These are phyloP conservation scores for Scheffersomyces spartinae DNA, from an alignment of 805 yeast species.

Conservation along the genomic window DNA sequence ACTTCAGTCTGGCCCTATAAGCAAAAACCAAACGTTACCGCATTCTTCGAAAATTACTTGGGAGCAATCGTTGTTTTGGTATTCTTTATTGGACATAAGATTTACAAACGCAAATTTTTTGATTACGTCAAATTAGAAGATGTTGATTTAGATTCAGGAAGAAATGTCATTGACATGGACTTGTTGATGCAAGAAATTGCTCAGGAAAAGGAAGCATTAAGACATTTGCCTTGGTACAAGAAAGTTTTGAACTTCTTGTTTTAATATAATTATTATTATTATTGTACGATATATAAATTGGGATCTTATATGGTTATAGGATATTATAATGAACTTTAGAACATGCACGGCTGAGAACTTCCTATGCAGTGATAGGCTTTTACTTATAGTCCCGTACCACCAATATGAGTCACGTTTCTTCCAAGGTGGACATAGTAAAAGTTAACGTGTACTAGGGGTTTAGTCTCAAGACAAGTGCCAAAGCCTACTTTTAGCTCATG, in stretches of 20 bases:
- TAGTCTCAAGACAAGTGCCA: too few relatives aligned
- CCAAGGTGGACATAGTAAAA: too few relatives aligned
- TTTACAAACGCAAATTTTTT: conserved; percentile 10
- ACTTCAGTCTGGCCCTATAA: conserved; percentile 13
- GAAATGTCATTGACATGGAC: conserved; percentile 13
- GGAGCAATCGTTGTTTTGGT: conserved; percentile 13
- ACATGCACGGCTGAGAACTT: too few relatives aligned
- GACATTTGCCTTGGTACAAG: conserved; percentile 6
- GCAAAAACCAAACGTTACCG: conserved; percentile 8
- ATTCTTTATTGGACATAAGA: conserved; percentile 13
- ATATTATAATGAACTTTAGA: too few relatives aligned
- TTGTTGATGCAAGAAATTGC: conserved; percentile 11
- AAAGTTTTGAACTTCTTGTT: conserved; percentile 8
- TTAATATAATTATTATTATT: conserved; percentile 1
- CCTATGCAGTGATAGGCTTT: too few relatives aligned
- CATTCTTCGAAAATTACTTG: conserved; percentile 15
- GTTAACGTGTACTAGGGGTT: too few relatives aligned
- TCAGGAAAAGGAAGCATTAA: conserved; percentile 8
- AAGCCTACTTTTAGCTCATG: too few relatives aligned
- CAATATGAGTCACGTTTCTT: too few relatives aligned
- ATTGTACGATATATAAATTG: too few relatives aligned
- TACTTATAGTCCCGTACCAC: too few relatives aligned
- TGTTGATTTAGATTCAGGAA: conserved; percentile 16
- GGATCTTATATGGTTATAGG: too few relatives aligned
- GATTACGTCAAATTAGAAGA: conserved; percentile 9